Evolutionary conservation across 2,329 filamentous ascomycete species (phyloP).

Genomic region (Aspergillus transmontanensis): DNA sequence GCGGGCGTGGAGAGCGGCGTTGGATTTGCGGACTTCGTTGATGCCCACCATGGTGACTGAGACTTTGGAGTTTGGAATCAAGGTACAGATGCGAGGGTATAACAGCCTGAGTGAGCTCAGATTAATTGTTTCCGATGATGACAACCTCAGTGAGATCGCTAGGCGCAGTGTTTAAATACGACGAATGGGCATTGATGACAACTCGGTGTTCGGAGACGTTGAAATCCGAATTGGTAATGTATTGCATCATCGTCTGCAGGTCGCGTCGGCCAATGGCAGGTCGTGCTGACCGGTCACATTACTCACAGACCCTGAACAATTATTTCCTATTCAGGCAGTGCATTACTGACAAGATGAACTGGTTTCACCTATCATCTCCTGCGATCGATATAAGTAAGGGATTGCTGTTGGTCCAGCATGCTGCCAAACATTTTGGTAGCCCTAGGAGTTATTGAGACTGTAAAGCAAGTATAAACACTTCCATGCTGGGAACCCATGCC

Average conservation of each 20-base stretch:
- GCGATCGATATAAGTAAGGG: neutral
- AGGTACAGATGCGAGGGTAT: neutral
- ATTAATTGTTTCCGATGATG: neutral
- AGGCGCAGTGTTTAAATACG: no score
- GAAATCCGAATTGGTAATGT: neutral
- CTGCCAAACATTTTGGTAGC: neutral
- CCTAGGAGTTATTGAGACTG: neutral
- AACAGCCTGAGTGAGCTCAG: neutral
- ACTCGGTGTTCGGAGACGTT: neutral
- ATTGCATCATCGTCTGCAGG: neutral
- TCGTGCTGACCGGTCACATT: neutral
- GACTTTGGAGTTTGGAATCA: neutral
- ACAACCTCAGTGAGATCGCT: neutral
- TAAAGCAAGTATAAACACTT: neutral
- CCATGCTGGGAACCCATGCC: neutral
- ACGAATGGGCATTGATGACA: no score
- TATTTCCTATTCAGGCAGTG: neutral
- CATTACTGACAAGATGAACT: neutral
- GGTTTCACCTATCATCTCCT: neutral
- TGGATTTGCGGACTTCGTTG: conserved; percentile 16
- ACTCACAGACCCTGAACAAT: neutral
- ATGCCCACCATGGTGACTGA: conserved; percentile 11
- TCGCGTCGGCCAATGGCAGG: neutral
- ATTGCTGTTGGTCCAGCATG: neutral
- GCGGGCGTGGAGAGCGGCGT: conserved; percentile 25